Conservation (phyloP, 495 filamentous ascomycete species). For the Penicillium macrosclerotiorum region DNA sequence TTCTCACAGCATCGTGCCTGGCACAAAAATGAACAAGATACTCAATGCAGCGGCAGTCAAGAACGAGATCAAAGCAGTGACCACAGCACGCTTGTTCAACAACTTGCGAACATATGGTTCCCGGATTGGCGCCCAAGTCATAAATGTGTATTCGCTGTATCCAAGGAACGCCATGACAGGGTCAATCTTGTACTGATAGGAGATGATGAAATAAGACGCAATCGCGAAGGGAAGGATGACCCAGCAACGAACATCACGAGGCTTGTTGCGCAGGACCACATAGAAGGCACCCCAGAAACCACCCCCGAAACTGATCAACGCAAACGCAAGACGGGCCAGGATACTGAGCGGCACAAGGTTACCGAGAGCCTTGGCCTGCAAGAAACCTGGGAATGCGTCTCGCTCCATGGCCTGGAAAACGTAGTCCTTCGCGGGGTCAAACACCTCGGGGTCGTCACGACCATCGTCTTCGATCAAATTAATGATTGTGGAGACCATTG, state of each 20-base stretch:
- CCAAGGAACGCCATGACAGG: constrained; percentile 86
- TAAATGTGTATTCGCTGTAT: constrained; percentile 91
- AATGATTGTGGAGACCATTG: constrained; percentile 78
- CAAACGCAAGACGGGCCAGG: constrained; percentile 77
- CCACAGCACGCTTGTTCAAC: constrained; percentile 73
- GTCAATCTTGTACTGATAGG: constrained; percentile 92
- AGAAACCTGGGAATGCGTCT: constrained; percentile 95
- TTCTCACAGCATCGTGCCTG: constrained; percentile 77
- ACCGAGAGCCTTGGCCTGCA: constrained; percentile 89
- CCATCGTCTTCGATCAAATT: constrained; percentile 81
- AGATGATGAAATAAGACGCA: constrained; percentile 80
- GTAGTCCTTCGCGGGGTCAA: constrained; percentile 96
- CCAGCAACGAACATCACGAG: constrained; percentile 73
- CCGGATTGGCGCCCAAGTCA: constrained; percentile 79
- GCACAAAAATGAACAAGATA: constrained; percentile 87
- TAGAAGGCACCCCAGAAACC: constrained; percentile 93
- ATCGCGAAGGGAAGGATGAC: constrained; percentile 93
- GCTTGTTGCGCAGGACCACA: constrained; percentile 83
- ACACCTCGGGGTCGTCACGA: constrained; percentile 94
- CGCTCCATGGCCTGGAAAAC: constrained; percentile 99
- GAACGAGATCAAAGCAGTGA: constrained; percentile 69
- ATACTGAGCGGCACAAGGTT: constrained; percentile 89
- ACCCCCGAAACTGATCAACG: constrained; percentile 83
- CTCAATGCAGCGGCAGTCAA: constrained; percentile 73
- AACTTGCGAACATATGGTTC: constrained; percentile 88